Percentiles rank a stretch among this genome's conserved stretches.
phyloP scores from a whole-genome alignment of 306 rosid species.

The Quillaja saponaria region DNA sequence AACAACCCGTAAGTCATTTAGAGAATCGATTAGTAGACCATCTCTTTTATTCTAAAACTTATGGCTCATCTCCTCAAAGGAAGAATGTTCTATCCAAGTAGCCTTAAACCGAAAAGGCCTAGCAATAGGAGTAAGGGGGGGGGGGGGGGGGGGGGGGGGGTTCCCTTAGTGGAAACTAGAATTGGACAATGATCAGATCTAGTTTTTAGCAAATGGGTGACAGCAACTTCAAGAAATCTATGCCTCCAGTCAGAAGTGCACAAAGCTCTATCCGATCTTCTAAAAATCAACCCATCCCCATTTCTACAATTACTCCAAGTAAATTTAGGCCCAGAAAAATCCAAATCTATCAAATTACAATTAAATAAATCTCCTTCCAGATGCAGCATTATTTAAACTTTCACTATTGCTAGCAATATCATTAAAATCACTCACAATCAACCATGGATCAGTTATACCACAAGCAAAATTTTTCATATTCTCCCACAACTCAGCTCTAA shows the following conservation, averaged over 20 bases:
- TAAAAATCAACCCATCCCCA: background rate
- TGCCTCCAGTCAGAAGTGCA: background rate
- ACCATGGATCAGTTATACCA: no score
- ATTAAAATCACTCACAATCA: no score
- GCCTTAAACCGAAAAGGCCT: background rate
- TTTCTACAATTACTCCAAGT: background rate
- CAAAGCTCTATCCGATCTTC: background rate
- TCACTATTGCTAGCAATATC: no score
- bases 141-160: no score
- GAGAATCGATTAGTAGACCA: no score
- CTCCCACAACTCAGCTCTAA: no score
- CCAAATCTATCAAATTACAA: background rate
- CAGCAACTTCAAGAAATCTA: background rate
- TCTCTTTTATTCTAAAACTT: background rate
- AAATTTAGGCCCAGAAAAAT: background rate
- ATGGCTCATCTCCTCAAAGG: background rate
- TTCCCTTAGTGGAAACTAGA: background rate
- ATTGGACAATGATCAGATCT: background rate
- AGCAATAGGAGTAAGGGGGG: accelerated
- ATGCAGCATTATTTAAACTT: no score
- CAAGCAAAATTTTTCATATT: no score
- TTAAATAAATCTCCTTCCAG: background rate
- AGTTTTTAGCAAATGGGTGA: background rate
- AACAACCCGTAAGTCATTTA: background rate
- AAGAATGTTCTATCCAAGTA: no score